Base-by-base conservation (phyloP, 2,329 filamentous ascomycete genomes). In the Cladosporium phlei region DNA sequence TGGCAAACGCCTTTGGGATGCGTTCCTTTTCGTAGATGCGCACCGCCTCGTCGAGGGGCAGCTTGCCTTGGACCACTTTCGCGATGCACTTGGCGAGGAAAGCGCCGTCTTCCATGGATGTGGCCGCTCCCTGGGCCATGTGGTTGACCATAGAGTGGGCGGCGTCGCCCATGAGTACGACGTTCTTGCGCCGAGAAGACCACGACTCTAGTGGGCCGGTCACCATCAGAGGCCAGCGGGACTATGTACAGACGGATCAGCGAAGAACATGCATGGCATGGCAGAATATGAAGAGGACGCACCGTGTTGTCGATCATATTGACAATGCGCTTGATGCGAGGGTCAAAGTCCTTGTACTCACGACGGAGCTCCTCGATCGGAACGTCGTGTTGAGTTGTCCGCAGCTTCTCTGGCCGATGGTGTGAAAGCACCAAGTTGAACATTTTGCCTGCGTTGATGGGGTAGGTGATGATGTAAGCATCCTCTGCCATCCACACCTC, bases 401-500 rank as follows among this genome's bases (percentile, higher is more conserved):
- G 35, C 14, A 68, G 60, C 1, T 61, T 59, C 12, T 64, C 56
- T 48, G 66, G 54, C 43, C 66, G 52, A 54, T 70, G 59, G 62
- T 73, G 60, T 49, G 65, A 68, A 11, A 75, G 60, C 4, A 74
- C 71, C 59, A 74, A 65, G 51, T 74, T 74, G 56, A 72, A 72
- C 27, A 67, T 59, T 37, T 64, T 67, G 9, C 68, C 69, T 2
- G 63, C 66, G n/a, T 62, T 65, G 20, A 75, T 68, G 1, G 69
- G 69, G 49, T 74, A 74, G 3, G 68, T 68, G 40, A 75, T 73
- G 53, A 72, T 70, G 48, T 71, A 70, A 2, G 60, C 55, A 10
- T 62, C 59, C 4, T 58, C 49, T 16, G 66, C 58, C 60, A 73
- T 61, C 71, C 71, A 75, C 11, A 71, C 69, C 46, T 74, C 69